phyloP scores from a whole-genome alignment of 352 stramenopile genomes.

The Pythium coloratum region DNA sequence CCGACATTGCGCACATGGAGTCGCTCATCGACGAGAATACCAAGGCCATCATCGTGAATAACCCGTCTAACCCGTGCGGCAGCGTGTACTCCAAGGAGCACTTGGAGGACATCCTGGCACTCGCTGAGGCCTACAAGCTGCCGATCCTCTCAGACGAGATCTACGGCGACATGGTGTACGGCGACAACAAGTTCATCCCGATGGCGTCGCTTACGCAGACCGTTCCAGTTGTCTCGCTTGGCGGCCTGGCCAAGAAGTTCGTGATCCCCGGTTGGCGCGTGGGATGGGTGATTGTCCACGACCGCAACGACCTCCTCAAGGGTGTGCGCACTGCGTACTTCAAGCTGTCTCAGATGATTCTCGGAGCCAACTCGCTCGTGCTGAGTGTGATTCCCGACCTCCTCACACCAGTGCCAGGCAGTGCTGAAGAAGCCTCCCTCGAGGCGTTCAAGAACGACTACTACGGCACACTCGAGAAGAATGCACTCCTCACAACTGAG shows the following conservation, averaged over 20 bases:
- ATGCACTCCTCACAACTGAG: constrained; percentile 82
- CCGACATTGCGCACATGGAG: constrained; percentile 90
- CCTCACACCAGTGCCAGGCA: constrained; percentile 63
- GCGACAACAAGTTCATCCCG: constrained; percentile 66
- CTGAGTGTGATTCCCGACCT: constrained; percentile 85
- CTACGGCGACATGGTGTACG: constrained; percentile 80
- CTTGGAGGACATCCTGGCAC: constrained; percentile 61
- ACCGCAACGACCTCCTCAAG: constrained; percentile 74
- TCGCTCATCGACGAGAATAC: constrained; percentile 78
- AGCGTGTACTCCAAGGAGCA: constrained; percentile 90
- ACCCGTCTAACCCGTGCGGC: constrained; percentile 94
- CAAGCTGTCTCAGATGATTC: constrained; percentile 90
- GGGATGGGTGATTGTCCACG: constrained; percentile 95
- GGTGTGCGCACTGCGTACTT: constrained; percentile 89
- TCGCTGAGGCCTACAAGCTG: constrained; percentile 82
- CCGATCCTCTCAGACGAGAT: constrained; percentile 91
- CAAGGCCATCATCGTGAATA: constrained; percentile 93
- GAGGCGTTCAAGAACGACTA: constrained; percentile 83
- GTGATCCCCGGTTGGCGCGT: constrained; percentile 94
- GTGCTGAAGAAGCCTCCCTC: constrained; percentile 60
- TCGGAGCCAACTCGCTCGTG: constrained; percentile 91
- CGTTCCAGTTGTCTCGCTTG: constrained; percentile 80
- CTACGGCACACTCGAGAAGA: constrained; percentile 78
- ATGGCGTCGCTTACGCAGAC: constrained; percentile 81
- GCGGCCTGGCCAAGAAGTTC: constrained; percentile 95